Conservation (phyloP, 2,329 filamentous ascomycete genomes). For the Metarhizium sp. region DNA sequence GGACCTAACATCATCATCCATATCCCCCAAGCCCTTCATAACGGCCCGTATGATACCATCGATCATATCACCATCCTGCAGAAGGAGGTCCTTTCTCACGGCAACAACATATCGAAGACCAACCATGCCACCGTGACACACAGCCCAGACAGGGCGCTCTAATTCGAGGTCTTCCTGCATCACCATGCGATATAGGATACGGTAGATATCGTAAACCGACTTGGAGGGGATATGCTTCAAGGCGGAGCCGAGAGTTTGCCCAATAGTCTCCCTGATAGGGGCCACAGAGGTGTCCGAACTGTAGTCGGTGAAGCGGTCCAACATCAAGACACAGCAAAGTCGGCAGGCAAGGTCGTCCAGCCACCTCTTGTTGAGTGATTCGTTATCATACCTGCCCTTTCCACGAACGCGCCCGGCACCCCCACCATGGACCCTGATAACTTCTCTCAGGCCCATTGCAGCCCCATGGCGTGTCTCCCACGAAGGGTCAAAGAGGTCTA, state of each 20-base stretch:
- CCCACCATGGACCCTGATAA: constrained; percentile 81
- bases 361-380: constrained; percentile 72
- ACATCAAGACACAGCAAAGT: constrained; percentile 90
- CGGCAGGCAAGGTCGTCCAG: constrained; percentile 92
- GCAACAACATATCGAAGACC: constrained; percentile 91
- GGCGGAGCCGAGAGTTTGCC: constrained; percentile 84
- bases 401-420: constrained; percentile 73
- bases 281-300: constrained; percentile 96
- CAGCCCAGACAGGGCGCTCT: constrained; percentile 74
- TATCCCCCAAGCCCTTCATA: constrained; percentile 87
- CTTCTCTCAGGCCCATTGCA: constrained; percentile 86
- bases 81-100: constrained; percentile 82
- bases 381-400: constrained; percentile 65
- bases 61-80: constrained; percentile 76
- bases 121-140: constrained; percentile 97
- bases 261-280: constrained; percentile 89
- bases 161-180: constrained; percentile 78
- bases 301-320: constrained; percentile 96
- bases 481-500: constrained; percentile 85
- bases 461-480: constrained; percentile 97
- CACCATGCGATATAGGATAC: constrained; percentile 77
- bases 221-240: constrained; percentile 71
- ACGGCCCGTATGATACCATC: constrained; percentile 88
- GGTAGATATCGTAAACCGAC: constrained; percentile 79
- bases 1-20: constrained; percentile 90